These are phyloP conservation scores for Eragrostis curvula DNA, from an alignment of 176 grass and related monocot species.

Conservation along the genomic window DNA sequence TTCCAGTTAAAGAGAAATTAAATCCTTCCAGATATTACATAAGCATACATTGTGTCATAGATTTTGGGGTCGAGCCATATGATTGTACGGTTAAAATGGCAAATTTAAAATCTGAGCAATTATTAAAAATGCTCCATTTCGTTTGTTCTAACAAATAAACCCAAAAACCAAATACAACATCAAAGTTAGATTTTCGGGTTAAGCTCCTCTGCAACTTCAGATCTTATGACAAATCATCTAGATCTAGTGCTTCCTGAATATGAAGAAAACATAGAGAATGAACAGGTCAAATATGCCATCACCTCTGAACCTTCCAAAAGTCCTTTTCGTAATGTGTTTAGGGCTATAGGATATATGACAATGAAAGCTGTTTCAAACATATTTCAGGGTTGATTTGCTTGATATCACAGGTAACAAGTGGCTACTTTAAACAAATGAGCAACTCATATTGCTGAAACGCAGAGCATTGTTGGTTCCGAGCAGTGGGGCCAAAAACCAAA, in stretches of 20 bases:
- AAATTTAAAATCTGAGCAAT: neutral
- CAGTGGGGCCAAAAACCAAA: constrained; percentile 16
- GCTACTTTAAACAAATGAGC: neutral
- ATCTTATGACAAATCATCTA: constrained; percentile 10
- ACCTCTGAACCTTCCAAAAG: constrained; percentile 21
- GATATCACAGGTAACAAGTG: neutral
- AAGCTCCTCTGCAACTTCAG: neutral
- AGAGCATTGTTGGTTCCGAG: constrained; percentile 2
- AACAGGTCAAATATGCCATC: neutral
- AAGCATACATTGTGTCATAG: neutral
- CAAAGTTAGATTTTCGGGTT: neutral
- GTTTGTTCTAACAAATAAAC: constrained; percentile 3
- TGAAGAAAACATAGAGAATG: neutral
- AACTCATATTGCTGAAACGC: constrained; percentile 5
- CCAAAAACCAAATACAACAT: neutral
- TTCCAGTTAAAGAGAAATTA: neutral
- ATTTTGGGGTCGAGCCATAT: neutral
- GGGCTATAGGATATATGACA: neutral
- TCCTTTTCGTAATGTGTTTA: constrained; percentile 13
- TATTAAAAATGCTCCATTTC: neutral
- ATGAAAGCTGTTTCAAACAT: neutral
- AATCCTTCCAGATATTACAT: neutral
- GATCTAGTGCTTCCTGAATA: neutral
- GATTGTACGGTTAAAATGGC: neutral
- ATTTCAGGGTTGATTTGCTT: neutral